A percentile compares a stretch with the other conserved stretches of the same genome.
These are phyloP conservation scores for Lipomyces lipofer DNA, from an alignment of 805 yeast species.

Conservation along the genomic window DNA sequence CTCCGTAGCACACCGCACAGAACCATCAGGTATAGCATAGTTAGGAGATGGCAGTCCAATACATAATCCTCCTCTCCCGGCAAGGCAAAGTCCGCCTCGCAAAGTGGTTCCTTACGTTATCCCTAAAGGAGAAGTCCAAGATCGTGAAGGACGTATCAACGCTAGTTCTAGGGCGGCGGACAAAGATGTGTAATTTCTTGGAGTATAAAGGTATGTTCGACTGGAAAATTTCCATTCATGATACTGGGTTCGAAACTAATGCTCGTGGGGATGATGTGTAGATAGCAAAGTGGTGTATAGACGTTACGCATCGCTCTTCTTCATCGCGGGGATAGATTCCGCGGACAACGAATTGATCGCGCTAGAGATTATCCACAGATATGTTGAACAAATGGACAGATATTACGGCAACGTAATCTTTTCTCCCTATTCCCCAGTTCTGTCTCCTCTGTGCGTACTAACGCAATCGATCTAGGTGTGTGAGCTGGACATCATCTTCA, in stretches of 20 bases:
- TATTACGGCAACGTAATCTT: slow-evolving; percentile 81
- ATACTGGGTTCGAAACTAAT: no score
- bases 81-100: slow-evolving; percentile 94
- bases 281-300: slow-evolving; percentile 85
- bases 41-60: slow-evolving; percentile 82
- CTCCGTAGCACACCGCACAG: no score
- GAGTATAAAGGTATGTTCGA: slow-evolving; percentile 65
- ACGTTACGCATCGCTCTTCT: slow-evolving; percentile 89
- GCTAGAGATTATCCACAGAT: slow-evolving; percentile 84
- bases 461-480: slow-evolving; percentile 44
- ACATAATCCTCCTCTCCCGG: slow-evolving; percentile 77
- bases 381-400: slow-evolving; percentile 95
- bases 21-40: not conserved
- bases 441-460: no score
- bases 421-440: not conserved
- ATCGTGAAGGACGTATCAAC: slow-evolving; percentile 85
- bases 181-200: slow-evolving; percentile 92
- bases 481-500: slow-evolving; percentile 94
- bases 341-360: slow-evolving; percentile 85
- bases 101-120: slow-evolving; percentile 85
- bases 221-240: no score
- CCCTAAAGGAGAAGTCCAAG: slow-evolving; percentile 83
- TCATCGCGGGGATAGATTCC: slow-evolving; percentile 79
- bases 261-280: slow-evolving; percentile 21
- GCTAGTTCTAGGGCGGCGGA: slow-evolving; percentile 75